Conservation (phyloP, 2,329 filamentous ascomycete species). For the Pyrenophora seminiperda region DNA sequence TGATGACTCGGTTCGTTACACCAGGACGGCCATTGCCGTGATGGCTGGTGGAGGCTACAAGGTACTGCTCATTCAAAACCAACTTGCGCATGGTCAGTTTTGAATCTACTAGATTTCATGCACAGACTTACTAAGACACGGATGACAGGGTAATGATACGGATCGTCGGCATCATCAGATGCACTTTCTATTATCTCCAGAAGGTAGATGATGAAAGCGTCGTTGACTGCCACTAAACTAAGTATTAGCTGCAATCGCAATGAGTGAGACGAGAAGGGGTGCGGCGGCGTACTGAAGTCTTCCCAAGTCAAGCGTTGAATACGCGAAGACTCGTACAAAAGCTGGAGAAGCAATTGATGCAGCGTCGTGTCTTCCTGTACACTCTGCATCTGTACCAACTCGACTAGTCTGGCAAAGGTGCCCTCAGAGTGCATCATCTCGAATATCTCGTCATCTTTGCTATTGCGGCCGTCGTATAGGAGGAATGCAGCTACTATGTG, state of each 20-base stretch:
- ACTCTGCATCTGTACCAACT: slow-evolving; percentile 72
- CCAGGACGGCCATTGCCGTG: slow-evolving; percentile 52
- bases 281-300: slow-evolving; percentile 70
- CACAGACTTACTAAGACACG: slow-evolving; percentile 75
- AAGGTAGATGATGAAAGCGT: slow-evolving; percentile 81
- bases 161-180: slow-evolving; percentile 85
- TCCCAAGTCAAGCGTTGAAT: slow-evolving; percentile 79
- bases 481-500: slow-evolving; percentile 84
- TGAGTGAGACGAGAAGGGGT: background rate
- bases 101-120: background rate
- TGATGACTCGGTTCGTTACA: slow-evolving; percentile 91
- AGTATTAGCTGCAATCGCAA: background rate
- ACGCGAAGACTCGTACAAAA: slow-evolving; percentile 95
- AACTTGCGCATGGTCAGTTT: slow-evolving; percentile 60
- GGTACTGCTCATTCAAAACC: slow-evolving; percentile 97
- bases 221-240: slow-evolving; percentile 62
- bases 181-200: slow-evolving; percentile 87
- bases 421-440: slow-evolving; percentile 86
- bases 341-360: slow-evolving; percentile 80
- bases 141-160: slow-evolving; percentile 95
- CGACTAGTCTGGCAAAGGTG: slow-evolving; percentile 80
- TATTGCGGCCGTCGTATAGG: slow-evolving; percentile 79
- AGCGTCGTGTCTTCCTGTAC: slow-evolving; percentile 69
- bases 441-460: slow-evolving; percentile 78
- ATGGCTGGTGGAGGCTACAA: slow-evolving; percentile 67